These are phyloP conservation scores for Plasmodium blacklocki DNA, from an alignment of 169 alveolate genomes.

Conservation along the genomic window DNA sequence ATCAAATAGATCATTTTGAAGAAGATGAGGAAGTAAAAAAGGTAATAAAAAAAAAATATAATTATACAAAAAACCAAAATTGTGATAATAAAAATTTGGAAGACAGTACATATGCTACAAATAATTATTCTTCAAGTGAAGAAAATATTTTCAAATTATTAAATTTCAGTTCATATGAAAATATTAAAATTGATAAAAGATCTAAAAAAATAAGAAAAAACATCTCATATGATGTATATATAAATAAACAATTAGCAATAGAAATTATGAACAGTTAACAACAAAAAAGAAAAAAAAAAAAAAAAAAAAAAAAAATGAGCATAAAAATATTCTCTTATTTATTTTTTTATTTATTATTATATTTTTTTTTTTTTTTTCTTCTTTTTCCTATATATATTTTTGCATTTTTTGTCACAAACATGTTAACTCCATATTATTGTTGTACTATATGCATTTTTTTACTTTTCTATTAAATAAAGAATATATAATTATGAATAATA, in stretches of 20 bases:
- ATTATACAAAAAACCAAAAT: no score
- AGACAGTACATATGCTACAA: conserved; percentile 1
- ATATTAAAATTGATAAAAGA: conserved; percentile 20
- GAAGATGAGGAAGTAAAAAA: background rate
- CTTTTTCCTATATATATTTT: no score
- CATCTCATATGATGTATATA: conserved; percentile 36
- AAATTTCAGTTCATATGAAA: conserved; percentile 32
- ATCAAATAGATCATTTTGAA: no score
- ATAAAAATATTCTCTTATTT: background rate
- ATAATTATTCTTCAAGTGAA: conserved; percentile 26
- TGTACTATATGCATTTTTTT: no score
- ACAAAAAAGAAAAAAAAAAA: no score
- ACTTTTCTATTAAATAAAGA: no score
- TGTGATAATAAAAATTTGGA: background rate
- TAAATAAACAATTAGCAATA: conserved; percentile 60
- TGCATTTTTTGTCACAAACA: no score
- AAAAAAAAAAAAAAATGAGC: background rate
- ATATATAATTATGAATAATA: no score
- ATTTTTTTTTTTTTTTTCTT: background rate
- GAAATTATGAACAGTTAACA: conserved; percentile 58
- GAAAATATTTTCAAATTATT: conserved; percentile 58
- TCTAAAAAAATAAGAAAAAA: background rate
- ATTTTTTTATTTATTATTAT: conserved; percentile 3
- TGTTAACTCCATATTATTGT: no score
- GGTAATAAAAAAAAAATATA: background rate